Evolutionary conservation across 768 basidiomycete species (phyloP).

Genomic region (Auriscalpium orientale): DNA sequence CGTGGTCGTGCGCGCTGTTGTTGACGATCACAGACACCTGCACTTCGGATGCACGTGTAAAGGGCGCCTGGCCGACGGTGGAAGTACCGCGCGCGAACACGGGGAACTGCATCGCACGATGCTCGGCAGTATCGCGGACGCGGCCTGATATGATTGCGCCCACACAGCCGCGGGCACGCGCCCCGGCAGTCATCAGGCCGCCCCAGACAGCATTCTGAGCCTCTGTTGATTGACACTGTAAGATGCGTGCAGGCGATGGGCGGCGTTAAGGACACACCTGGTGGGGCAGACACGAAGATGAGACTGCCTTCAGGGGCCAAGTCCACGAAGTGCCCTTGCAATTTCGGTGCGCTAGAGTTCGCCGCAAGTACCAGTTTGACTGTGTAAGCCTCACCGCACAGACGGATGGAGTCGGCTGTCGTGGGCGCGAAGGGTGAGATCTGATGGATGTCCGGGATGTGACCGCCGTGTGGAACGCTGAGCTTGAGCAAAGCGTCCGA

Average conservation of each 20-base stretch:
- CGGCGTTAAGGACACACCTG: slow-evolving; percentile 37
- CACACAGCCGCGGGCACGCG: slow-evolving; percentile 56
- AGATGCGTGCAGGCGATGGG: not conserved
- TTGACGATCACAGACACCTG: slow-evolving; percentile 55
- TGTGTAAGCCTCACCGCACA: slow-evolving; percentile 82
- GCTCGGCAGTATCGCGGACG: slow-evolving; percentile 79
- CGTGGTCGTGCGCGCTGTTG: slow-evolving; percentile 22
- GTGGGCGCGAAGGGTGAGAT: slow-evolving; percentile 36
- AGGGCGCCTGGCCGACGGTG: slow-evolving; percentile 80
- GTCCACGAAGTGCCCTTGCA: slow-evolving; percentile 76
- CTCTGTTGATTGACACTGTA: slow-evolving; percentile 30
- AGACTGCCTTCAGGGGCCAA: slow-evolving; percentile 56
- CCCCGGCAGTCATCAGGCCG: slow-evolving; percentile 85
- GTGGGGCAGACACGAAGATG: slow-evolving; percentile 69
- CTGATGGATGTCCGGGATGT: slow-evolving; percentile 70
- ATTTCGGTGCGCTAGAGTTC: slow-evolving; percentile 54
- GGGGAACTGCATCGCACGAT: slow-evolving; percentile 59
- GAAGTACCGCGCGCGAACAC: slow-evolving; percentile 80
- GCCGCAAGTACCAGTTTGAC: slow-evolving; percentile 68
- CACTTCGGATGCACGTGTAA: slow-evolving; percentile 72
- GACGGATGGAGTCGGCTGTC: slow-evolving; percentile 23
- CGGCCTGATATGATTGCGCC: slow-evolving; percentile 82
- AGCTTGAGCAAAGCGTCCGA: slow-evolving; percentile 88
- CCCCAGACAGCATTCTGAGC: slow-evolving; percentile 86
- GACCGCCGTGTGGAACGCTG: slow-evolving; percentile 60